Percentiles rank a stretch among this genome's conserved stretches.
These are phyloP conservation scores for Ilex aquifolium DNA, from an alignment of 257 asterid species.

Conservation along the genomic window DNA sequence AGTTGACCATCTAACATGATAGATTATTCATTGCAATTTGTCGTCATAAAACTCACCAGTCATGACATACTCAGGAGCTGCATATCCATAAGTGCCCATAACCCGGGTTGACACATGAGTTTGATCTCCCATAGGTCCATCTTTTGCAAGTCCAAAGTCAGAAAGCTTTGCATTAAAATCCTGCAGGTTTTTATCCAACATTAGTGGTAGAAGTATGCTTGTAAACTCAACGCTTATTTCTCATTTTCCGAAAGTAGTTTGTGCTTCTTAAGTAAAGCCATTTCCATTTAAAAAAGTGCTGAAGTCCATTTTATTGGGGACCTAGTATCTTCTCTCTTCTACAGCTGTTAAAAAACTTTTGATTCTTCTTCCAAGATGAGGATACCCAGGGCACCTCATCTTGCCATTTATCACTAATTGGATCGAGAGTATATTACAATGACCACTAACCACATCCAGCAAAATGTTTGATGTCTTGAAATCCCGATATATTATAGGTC, in stretches of 20 bases:
- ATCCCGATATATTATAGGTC: slow-evolving; percentile 87
- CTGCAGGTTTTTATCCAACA: slow-evolving; percentile 29
- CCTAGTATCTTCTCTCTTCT: neutral
- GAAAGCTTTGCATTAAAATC: slow-evolving; percentile 93
- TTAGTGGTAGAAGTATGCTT: slow-evolving; percentile 3
- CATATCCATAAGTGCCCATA: slow-evolving; percentile 97
- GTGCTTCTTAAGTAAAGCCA: neutral
- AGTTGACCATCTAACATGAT: neutral
- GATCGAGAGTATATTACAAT: neutral
- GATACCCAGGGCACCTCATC: too few species aligned
- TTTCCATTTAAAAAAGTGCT: neutral
- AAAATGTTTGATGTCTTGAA: slow-evolving; percentile 85
- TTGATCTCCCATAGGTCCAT: slow-evolving; percentile 96
- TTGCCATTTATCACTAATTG: too few species aligned
- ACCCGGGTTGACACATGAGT: slow-evolving; percentile 97
- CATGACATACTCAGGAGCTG: slow-evolving; percentile 98
- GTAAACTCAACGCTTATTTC: neutral
- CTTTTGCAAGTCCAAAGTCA: slow-evolving; percentile 91
- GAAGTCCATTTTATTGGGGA: neutral
- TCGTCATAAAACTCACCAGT: slow-evolving; percentile 56
- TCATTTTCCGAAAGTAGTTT: neutral
- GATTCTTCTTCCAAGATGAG: too few species aligned
- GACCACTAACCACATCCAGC: slow-evolving; percentile 69
- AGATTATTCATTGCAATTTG: neutral
- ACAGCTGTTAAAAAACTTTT: too few species aligned